phyloP scores from a whole-genome alignment of 176 grass and related monocot genomes.

The Rhynchospora breviuscula region DNA sequence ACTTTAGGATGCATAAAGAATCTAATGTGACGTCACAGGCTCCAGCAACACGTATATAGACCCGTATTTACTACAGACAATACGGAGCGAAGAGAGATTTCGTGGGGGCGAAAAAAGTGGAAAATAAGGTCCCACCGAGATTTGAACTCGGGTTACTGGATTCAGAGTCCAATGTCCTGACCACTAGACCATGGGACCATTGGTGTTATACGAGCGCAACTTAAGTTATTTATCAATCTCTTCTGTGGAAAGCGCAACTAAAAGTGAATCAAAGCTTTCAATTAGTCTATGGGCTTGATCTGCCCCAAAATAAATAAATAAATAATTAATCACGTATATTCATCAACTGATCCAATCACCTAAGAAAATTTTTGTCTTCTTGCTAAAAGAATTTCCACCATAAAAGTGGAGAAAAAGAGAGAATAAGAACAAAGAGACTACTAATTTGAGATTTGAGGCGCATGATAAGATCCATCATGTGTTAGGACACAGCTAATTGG shows the following conservation, averaged over 20 bases:
- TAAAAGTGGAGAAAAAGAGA: neutral
- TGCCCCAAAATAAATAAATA: no score
- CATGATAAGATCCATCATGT: neutral
- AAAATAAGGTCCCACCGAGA: conserved; percentile 21
- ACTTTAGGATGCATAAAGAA: no score
- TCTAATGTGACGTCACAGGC: no score
- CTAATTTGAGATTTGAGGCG: neutral
- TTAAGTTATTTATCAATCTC: neutral
- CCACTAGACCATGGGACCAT: conserved; percentile 29
- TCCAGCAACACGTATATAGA: no score
- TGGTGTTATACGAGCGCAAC: neutral
- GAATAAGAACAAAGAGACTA: conserved; percentile 3
- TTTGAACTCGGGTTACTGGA: conserved; percentile 29
- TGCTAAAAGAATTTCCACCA: neutral
- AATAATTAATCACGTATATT: neutral
- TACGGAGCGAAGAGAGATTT: neutral
- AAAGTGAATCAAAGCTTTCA: neutral
- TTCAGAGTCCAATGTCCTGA: conserved; percentile 32
- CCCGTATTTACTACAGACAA: neutral
- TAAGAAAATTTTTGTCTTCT: neutral
- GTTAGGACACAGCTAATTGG: neutral
- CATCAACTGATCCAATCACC: neutral
- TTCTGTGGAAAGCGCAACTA: neutral
- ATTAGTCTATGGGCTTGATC: no score
- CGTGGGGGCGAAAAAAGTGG: neutral